Percentiles rank a stretch among this genome's conserved stretches.
These are phyloP conservation scores for Scortechinia acanthostroma DNA, from an alignment of 2,329 filamentous ascomycete species.

Conservation along the genomic window DNA sequence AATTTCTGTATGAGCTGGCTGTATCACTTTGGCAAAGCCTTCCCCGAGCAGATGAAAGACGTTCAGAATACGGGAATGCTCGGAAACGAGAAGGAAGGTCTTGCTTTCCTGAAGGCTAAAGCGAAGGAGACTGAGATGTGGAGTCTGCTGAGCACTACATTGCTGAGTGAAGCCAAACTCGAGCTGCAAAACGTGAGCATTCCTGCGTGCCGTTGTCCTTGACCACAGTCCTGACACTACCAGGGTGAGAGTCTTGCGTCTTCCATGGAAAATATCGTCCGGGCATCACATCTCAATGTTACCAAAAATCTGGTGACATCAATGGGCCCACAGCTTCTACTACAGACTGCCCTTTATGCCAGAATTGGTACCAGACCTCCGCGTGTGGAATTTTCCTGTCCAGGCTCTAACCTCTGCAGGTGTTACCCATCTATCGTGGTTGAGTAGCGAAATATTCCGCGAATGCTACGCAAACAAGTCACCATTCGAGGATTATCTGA, in stretches of 20 bases:
- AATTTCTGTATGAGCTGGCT: slow-evolving; percentile 72
- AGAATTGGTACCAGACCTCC: slow-evolving; percentile 40
- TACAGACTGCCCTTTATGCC: slow-evolving; percentile 52
- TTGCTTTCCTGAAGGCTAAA: slow-evolving; percentile 62
- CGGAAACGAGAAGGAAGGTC: slow-evolving; percentile 57
- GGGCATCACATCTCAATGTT: slow-evolving; percentile 58
- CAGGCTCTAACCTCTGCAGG: slow-evolving; percentile 34
- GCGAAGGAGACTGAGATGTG: slow-evolving; percentile 64
- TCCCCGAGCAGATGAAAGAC: slow-evolving; percentile 48
- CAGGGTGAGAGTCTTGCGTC: slow-evolving; percentile 28
- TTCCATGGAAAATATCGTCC: slow-evolving; percentile 57
- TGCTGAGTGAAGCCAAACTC: slow-evolving; percentile 63
- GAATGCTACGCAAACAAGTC: background rate
- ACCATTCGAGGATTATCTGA: background rate
- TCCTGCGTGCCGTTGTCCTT: background rate
- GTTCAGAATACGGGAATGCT: slow-evolving; percentile 49
- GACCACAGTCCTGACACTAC: background rate
- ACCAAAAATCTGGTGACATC: slow-evolving; percentile 49
- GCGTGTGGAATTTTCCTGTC: slow-evolving; percentile 34
- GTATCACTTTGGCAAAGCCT: slow-evolving; percentile 65
- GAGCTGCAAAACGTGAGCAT: slow-evolving; percentile 37
- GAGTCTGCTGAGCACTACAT: slow-evolving; percentile 57
- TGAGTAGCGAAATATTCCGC: background rate
- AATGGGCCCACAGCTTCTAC: slow-evolving; percentile 50
- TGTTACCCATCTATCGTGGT: slow-evolving; percentile 17